Evolutionary conservation across 345 rosid genomes (phyloP).

Genomic region (Hibiscus trionum): DNA sequence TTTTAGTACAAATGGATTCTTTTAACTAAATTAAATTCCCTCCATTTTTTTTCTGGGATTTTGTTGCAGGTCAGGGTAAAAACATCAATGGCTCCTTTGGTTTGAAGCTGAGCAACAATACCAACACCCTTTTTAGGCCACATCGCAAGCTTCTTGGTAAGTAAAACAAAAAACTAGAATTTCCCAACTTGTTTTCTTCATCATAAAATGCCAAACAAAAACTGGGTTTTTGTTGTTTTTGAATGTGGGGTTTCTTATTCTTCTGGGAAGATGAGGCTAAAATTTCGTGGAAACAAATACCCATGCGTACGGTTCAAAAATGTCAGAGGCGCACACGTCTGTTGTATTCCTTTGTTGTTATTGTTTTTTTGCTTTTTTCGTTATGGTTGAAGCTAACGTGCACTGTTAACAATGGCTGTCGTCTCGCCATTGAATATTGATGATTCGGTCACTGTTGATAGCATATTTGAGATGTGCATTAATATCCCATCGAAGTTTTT

Average conservation of each 20-base stretch:
- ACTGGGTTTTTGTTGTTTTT: neutral
- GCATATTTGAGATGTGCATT: constrained; percentile 12
- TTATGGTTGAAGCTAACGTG: constrained; percentile 25
- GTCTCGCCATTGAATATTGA: neutral
- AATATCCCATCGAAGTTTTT: constrained; percentile 15
- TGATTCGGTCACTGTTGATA: constrained; percentile 8
- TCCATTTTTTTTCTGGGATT: neutral
- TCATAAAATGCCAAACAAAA: neutral
- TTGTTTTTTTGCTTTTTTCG: neutral
- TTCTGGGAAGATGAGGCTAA: no score
- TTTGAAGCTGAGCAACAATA: neutral
- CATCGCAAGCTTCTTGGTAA: constrained; percentile 56
- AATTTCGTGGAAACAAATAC: neutral
- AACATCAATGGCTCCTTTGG: neutral
- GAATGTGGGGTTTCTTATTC: neutral
- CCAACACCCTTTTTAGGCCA: constrained; percentile 7
- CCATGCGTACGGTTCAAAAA: constrained; percentile 23
- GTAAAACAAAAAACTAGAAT: neutral
- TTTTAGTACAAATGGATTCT: neutral
- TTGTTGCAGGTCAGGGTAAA: constrained; percentile 10
- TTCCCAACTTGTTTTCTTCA: neutral
- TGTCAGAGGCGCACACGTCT: constrained; percentile 43
- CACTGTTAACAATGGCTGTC: constrained; percentile 17
- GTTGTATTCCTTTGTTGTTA: neutral
- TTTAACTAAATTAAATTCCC: neutral